Evolutionary conservation across 495 filamentous ascomycete genomes (phyloP), one percentile per base, ranked within the genome.

Genomic region (Aspergillus baeticus): DNA sequence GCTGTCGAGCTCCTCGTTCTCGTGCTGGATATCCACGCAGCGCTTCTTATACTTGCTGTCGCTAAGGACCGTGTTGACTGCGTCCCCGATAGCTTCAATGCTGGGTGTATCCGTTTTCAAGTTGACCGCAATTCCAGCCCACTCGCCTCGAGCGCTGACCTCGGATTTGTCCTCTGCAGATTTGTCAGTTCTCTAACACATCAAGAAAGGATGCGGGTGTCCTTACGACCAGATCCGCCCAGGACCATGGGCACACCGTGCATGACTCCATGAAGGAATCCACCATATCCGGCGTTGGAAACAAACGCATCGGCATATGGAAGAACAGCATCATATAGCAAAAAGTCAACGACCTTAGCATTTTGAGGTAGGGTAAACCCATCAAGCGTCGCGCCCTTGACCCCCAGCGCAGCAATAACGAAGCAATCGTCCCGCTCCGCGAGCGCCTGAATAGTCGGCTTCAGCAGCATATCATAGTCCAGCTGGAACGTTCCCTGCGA

Each of bases 201-300:
- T 7, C 10, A 20, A 23, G 17, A 10, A 14, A 26, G 1, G 6
- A 10, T 26, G 21, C 1, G 15, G 44, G 26, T 4, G 15, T 11
- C 34, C 51, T 17, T 35, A 54, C 51, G 29, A 18, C 39, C 51
- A 10, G 23, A 17, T 44, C 51, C 51, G 0, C 38, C 51, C 5
- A 54, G 21, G 38, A 54, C 51, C 51, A 54, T 54, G 23, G 51
- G 51, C 6, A 54, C 26, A 8, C 51, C 51, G 22, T 54, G 10
- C 51, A 54, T 54, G 10, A 54, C 38, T 4, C 51, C 38, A 14
- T 54, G 51, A 8, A 42, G 21, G 51, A 54, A 54, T 5, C 51
- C 38, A 0, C 51, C 51, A 21, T 54, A 54, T 6, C 51, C 51
- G 14, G 22, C 51, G 7, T 54, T 54, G 17, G 39, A 33, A 17